Percentiles rank a stretch among this genome's conserved stretches.
These are phyloP conservation scores for Gossypium gossypioides DNA, from an alignment of 441 rosid species.

Conservation along the genomic window DNA sequence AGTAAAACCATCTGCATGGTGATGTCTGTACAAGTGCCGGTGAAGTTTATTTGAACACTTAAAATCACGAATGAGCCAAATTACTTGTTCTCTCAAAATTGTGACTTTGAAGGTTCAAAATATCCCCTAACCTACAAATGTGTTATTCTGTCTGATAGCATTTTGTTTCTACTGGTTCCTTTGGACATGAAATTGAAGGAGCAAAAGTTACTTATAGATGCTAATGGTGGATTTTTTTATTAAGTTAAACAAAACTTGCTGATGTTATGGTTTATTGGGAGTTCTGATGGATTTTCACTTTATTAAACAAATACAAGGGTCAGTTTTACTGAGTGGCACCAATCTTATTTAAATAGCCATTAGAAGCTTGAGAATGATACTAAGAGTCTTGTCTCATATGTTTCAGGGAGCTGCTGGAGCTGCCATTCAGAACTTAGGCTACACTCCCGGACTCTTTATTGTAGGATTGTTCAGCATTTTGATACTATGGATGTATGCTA, in stretches of 20 bases:
- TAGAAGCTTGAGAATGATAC: background rate
- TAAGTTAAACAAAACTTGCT: background rate
- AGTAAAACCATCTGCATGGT: background rate
- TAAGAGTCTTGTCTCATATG: conserved; percentile 10
- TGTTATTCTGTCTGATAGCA: background rate
- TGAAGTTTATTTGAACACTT: background rate
- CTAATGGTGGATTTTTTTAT: background rate
- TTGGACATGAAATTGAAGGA: background rate
- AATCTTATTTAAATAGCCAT: background rate
- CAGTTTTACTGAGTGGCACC: conserved; percentile 1
- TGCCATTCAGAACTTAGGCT: conserved; percentile 76
- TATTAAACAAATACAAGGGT: background rate
- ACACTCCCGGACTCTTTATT: conserved; percentile 91
- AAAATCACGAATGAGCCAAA: background rate
- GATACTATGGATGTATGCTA: conserved; percentile 94
- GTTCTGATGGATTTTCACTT: background rate
- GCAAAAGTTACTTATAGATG: background rate
- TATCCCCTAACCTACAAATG: background rate
- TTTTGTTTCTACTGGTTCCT: background rate
- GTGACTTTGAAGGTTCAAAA: background rate
- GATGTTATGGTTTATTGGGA: background rate
- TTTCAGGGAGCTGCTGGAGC: conserved; percentile 92
- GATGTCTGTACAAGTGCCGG: background rate
- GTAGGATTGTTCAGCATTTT: conserved; percentile 80
- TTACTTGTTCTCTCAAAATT: background rate